Evolutionary conservation across 768 basidiomycete genomes (phyloP), one percentile per base, ranked within the genome.

Genomic region (Tubosaeta sp.): DNA sequence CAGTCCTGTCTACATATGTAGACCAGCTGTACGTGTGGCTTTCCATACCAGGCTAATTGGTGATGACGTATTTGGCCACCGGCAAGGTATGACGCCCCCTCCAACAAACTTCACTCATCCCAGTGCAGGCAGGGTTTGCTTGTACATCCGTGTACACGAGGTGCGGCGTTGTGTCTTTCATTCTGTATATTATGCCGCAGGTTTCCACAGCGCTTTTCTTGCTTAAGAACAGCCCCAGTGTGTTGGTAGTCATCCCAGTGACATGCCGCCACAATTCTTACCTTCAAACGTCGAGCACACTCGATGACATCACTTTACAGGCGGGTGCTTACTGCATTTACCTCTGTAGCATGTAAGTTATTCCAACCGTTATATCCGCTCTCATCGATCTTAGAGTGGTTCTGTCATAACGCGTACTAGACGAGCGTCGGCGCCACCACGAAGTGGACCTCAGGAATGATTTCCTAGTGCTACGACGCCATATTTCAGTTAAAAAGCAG

Each of bases 201-300:
- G 37, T 38, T 9, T 7, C 37, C 7, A 2, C 37, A 38, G 37
- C n/a, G 37, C 37, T 38, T n/a, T 38, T 38, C 19, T 22, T 25
- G 9, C 39, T 19, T 12, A 41, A 41, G 39, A 25, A 19, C 19
- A 10, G 22, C 19, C 22, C 39, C 39, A 22, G 39, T 22, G 10
- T n/a, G 17, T 54, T 42, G 39, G 43, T 39, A 17, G 25, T 19
- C 31, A 6, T 35, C n/a, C n/a, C n/a, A n/a, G 32, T 39, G 53
- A 50, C 50, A n/a, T 48, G 35, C 12, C 65, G 56, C 65, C 65
- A 66, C 65, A 62, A 13, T 37, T 54, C 19, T 63, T 43, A 6
- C 41, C 59, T 48, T 6, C 12, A 56, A 39, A 19, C 10, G 41
- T 60, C 48, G 13, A 32, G 41, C 37, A 1, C 43, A 44, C 19